These are phyloP conservation scores for Rehmannia glutinosa DNA, from an alignment of 257 asterid species.

Conservation along the genomic window DNA sequence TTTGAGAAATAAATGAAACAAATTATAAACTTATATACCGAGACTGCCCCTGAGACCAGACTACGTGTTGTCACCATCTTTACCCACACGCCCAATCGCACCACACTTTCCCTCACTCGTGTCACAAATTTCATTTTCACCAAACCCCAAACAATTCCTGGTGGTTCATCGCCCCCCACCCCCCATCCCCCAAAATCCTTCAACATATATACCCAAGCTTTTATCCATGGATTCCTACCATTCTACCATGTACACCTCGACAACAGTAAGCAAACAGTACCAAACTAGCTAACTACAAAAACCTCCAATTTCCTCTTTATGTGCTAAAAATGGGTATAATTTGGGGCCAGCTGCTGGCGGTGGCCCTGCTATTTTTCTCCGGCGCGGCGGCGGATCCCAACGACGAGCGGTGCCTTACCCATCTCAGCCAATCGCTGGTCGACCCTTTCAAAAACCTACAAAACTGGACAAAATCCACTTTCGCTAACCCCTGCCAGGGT, in stretches of 20 bases:
- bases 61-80: constrained; percentile 27
- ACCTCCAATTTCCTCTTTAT: background rate
- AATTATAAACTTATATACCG: background rate
- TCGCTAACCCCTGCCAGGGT: constrained; percentile 70
- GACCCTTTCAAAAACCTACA: constrained; percentile 56
- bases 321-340: constrained; percentile 32
- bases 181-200: background rate
- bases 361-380: constrained; percentile 23
- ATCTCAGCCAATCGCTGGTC: constrained; percentile 46
- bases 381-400: constrained; percentile 58
- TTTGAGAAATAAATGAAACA: too few species aligned
- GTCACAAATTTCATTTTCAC: constrained; percentile 35
- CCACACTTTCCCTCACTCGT: constrained; percentile 5
- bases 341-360: constrained; percentile 18
- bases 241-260: constrained; percentile 21
- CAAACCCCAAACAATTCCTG: background rate
- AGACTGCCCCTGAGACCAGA: constrained; percentile 14
- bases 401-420: constrained; percentile 64
- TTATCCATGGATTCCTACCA: background rate
- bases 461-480: constrained; percentile 61
- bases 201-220: background rate
- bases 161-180: background rate
- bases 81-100: constrained; percentile 9
- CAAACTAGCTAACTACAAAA: background rate
- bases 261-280: background rate